Conservation (phyloP, 768 basidiomycete genomes). For the Gymnopilus dilepis region DNA sequence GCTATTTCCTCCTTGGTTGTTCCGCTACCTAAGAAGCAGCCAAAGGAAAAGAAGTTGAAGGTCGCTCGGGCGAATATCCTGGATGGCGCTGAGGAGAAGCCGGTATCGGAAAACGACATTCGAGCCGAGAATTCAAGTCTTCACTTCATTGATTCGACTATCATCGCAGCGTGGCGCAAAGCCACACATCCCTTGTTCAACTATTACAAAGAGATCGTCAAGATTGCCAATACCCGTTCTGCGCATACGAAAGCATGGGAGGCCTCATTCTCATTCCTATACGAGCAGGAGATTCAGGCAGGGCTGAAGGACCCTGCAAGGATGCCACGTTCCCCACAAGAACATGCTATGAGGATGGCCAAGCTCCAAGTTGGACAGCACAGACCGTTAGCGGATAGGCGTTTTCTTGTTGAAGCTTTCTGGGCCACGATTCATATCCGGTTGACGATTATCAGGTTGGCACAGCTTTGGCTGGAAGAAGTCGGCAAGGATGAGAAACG, state of each 20-base stretch:
- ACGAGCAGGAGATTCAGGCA: conserved; percentile 49
- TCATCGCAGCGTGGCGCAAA: conserved; percentile 40
- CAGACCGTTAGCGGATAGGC: conserved; percentile 60
- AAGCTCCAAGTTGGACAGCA: conserved; percentile 59
- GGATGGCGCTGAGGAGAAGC: conserved; percentile 19
- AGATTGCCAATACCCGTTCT: conserved; percentile 52
- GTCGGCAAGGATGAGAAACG: conserved; percentile 20
- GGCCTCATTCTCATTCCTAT: conserved; percentile 58
- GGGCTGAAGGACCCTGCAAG: conserved; percentile 35
- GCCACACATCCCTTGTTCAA: conserved; percentile 39
- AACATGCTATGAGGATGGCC: conserved; percentile 57
- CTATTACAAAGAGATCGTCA: conserved; percentile 45
- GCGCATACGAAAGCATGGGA: conserved; percentile 68
- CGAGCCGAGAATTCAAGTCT: conserved; percentile 12
- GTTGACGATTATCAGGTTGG: conserved; percentile 53
- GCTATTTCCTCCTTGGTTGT: conserved; percentile 11
- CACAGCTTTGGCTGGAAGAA: conserved; percentile 44
- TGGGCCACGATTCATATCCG: conserved; percentile 60
- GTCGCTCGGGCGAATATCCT: neutral
- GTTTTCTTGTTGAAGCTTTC: conserved; percentile 66
- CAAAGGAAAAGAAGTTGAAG: neutral
- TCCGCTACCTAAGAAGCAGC: neutral
- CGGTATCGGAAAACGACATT: conserved; percentile 2
- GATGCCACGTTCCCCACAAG: conserved; percentile 47
- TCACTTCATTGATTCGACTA: conserved; percentile 15